Evolutionary conservation across 2,329 filamentous ascomycete genomes (phyloP), one percentile per base, ranked within the genome.

Genomic region (Plenodomus tracheiphilus): DNA sequence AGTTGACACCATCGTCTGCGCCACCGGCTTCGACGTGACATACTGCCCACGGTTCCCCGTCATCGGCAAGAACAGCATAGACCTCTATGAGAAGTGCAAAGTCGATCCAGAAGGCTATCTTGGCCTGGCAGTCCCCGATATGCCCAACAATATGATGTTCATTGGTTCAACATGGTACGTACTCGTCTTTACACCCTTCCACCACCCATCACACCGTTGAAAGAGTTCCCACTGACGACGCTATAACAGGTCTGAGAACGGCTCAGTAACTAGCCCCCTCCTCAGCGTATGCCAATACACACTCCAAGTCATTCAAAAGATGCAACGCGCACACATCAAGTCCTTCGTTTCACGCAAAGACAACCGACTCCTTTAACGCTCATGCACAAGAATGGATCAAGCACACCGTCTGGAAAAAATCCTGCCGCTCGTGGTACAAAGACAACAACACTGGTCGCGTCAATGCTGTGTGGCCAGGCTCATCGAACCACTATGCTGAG

Each of bases 381-480:
- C 75, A 78, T 44, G 67, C 70, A 2, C 70, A 78, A 55, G 74
- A 77, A 47, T 79, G 74, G 74, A 70, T 79, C 55, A 78, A 76
- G 57, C 73, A 78, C 48, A 79, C 76, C 0, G 76, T 79, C 7
- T 80, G 75, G 76, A 77, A 75, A 47, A 70, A 74, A 19, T 66
- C 73, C 5, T 79, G 77, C 46, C 68, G 75, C 37, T 58, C 59
- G 1, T 78, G 76, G 75, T 79, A 78, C 62, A 76, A 75, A 58
- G 73, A 80, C 58, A 70, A 72, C 22, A 59, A 67, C 0, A 71
- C 68, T 1, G 68, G 67, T 1, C 61, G 67, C 4, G 64, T 72
- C 18, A 70, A 70, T 18, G 66, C 78, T 2, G 67, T 82, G 1
- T 82, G 75, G 74, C 79, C 80, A 0, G 80, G 79, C 2, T 75